These are phyloP conservation scores for Entomortierella chlamydospora DNA, from an alignment of 192 early-diverging fungal genomes.

Conservation along the genomic window DNA sequence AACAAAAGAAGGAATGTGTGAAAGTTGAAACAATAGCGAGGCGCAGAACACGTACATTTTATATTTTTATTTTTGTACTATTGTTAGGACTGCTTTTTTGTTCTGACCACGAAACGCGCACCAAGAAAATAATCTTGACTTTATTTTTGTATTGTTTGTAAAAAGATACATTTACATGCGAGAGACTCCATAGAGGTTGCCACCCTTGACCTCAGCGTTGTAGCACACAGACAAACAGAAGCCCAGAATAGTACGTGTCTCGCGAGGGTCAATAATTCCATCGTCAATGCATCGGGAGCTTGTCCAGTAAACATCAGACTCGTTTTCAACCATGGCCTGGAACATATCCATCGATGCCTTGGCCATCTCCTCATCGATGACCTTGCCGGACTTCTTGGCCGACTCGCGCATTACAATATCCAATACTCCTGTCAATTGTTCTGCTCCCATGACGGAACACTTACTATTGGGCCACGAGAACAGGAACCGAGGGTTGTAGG, in stretches of 20 bases:
- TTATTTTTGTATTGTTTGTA: neutral
- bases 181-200: constrained; percentile 70
- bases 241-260: constrained; percentile 68
- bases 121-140: too few relatives aligned
- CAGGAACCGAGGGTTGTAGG: constrained; percentile 73
- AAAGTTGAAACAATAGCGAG: neutral
- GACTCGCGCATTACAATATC: constrained; percentile 75
- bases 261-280: constrained; percentile 71
- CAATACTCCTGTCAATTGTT: constrained; percentile 76
- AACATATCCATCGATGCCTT: constrained; percentile 59
- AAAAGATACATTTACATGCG: constrained; percentile 60
- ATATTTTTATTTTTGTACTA: neutral
- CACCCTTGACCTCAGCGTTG: constrained; percentile 67
- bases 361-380: constrained; percentile 66
- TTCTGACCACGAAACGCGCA: neutral
- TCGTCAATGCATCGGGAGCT: constrained; percentile 69
- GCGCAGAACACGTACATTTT: neutral
- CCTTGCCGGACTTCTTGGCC: constrained; percentile 62
- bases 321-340: constrained; percentile 64
- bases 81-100: neutral
- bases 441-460: constrained; percentile 78
- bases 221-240: constrained; percentile 70
- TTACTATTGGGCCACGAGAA: constrained; percentile 78
- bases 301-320: constrained; percentile 74
- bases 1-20: too few relatives aligned